Evolutionary conservation across 352 stramenopile genomes (phyloP), one percentile per base, ranked within the genome.

Genomic region (Globisporangium emineosum): DNA sequence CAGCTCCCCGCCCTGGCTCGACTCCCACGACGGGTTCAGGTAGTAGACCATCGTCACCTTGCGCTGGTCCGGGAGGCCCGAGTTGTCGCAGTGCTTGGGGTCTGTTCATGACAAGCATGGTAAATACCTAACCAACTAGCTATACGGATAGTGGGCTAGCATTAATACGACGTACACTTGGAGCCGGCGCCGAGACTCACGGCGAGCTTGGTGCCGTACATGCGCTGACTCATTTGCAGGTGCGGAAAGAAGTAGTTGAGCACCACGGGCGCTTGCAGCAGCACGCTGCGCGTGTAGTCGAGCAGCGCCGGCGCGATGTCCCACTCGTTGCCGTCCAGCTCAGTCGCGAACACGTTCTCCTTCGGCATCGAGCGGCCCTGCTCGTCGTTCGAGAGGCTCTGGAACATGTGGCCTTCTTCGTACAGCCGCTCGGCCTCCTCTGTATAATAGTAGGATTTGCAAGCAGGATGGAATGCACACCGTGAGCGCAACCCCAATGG

Each of bases 31-130:
- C 37, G 78, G 77, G 68, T 93, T 93, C 37, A 93, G 64, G 69
- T 93, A 93, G 69, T 89, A 89, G 17, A 93, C 68, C 62, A 83
- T 83, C 33, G 82, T 93, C 27, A 93, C 69, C 64, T 89, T 80
- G 63, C 81, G 75, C 65, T 83, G 68, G 55, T 83, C 76, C 0
- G 76, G 76, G 2, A 83, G 57, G 0, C 76, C 76, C 27, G 75
- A 74, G 53, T 79, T 83, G 61, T 83, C 76, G 57, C 76, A 83
- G 66, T 83, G 76, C 64, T 83, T 83, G 12, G 76, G 76, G 52
- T 83, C 76, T 83, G 69, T 50, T 8, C 12, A n/a, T 5, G 15
- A 33, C 49, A 54, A 32, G 13, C 17, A 47, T 2, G 19, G 40
- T 17, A 5, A 47, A 6, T 17, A 21, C 5, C 8, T 47, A 49